These are phyloP conservation scores for Brettanomyces bruxellensis DNA, from an alignment of 805 yeast genomes.

Conservation along the genomic window DNA sequence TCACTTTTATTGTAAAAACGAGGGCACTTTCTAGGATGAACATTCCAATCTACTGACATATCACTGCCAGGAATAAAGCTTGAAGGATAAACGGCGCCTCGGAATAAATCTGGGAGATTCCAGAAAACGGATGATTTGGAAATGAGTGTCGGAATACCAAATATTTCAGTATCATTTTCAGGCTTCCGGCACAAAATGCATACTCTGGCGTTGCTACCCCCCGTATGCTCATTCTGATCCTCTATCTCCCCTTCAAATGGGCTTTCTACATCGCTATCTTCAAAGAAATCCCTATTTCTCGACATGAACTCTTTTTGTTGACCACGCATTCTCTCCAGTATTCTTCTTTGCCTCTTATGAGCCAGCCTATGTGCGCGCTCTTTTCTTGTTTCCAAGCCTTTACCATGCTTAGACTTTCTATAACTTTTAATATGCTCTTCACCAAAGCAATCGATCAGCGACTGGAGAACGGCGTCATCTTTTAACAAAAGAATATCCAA, in stretches of 20 bases:
- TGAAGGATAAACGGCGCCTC: constrained; percentile 8
- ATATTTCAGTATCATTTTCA: constrained; percentile 33
- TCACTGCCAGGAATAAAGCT: constrained; percentile 1
- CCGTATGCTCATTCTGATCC: neutral
- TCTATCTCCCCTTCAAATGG: neutral
- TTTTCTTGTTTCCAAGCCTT: constrained; percentile 39
- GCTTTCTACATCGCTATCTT: constrained; percentile 3
- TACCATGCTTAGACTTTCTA: constrained; percentile 36
- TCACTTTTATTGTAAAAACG: neutral
- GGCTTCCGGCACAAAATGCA: constrained; percentile 57
- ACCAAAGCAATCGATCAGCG: constrained; percentile 51
- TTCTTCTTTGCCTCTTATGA: constrained; percentile 49
- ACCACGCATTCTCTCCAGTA: constrained; percentile 53
- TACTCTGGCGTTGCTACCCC: constrained; percentile 16
- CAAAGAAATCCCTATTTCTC: constrained; percentile 26
- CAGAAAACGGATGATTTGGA: constrained; percentile 41
- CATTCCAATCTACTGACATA: neutral
- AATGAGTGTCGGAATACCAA: constrained; percentile 51
- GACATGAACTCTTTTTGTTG: constrained; percentile 37
- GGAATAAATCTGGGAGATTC: constrained; percentile 31
- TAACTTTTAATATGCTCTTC: constrained; percentile 40
- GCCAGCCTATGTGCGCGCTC: constrained; percentile 52
- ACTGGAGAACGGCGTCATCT: constrained; percentile 40
- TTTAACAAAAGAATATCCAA: constrained; percentile 41
- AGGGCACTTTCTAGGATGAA: neutral